A percentile compares a stretch with the other conserved stretches of the same genome.
phyloP scores from a whole-genome alignment of 176 grass and related monocot genomes.

The Eleusine indica region DNA sequence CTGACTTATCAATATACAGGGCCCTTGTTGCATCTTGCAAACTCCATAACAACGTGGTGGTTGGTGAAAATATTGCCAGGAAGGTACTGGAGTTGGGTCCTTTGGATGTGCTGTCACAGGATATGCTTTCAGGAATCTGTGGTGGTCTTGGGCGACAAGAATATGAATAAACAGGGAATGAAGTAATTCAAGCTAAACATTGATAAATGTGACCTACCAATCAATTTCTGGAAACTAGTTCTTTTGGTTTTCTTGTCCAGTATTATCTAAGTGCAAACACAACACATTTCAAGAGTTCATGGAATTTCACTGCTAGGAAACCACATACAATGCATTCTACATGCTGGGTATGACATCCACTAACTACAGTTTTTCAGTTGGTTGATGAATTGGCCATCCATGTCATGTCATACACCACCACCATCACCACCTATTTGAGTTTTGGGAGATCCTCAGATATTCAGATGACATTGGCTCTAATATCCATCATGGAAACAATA shows the following conservation, averaged over 20 bases:
- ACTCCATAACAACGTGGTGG: slow-evolving; percentile 28
- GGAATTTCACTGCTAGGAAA: no score
- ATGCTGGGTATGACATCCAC: no score
- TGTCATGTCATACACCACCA: neutral
- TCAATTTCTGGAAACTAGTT: slow-evolving; percentile 6
- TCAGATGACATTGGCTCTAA: no score
- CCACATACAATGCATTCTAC: no score
- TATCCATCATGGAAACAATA: no score
- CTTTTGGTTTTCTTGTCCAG: neutral
- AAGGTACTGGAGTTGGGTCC: slow-evolving; percentile 41
- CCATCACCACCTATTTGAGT: neutral
- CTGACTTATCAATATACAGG: slow-evolving; percentile 38
- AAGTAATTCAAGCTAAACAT: slow-evolving; percentile 4
- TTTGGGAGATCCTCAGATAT: slow-evolving; percentile 29
- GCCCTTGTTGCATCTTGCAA: slow-evolving; percentile 40
- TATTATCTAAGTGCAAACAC: neutral
- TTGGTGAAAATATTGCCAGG: slow-evolving; percentile 24
- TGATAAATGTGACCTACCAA: neutral
- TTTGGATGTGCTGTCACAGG: slow-evolving; percentile 38
- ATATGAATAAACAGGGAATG: slow-evolving; percentile 40
- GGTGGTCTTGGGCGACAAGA: slow-evolving; percentile 44
- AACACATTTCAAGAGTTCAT: no score
- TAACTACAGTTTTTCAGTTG: neutral
- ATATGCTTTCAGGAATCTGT: slow-evolving; percentile 44
- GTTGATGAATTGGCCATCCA: neutral